Percentiles rank a stretch among this genome's conserved stretches.
Conservation (phyloP, 352 stramenopile genomes). For the Pythium aristosporum region DNA sequence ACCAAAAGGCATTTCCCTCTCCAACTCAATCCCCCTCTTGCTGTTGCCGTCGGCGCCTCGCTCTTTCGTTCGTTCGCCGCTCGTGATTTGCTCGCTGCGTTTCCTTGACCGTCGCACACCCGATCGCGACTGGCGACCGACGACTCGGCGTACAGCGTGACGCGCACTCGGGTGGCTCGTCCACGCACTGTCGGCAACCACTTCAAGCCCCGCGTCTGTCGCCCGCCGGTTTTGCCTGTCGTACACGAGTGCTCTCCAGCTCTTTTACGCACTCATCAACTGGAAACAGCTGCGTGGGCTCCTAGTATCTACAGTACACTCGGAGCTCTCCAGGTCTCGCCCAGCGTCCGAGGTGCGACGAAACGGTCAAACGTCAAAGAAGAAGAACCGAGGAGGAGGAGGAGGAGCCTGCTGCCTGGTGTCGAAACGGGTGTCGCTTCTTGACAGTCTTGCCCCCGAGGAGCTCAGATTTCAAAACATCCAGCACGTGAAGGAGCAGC, state of each 20-base stretch:
- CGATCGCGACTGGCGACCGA: too few relatives aligned
- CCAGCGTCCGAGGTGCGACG: background rate
- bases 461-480: constrained; percentile 11
- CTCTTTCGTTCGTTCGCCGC: too few relatives aligned
- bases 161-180: too few relatives aligned
- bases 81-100: too few relatives aligned
- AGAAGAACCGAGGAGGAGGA: background rate
- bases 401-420: background rate
- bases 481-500: constrained; percentile 15
- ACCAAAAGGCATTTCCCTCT: too few relatives aligned
- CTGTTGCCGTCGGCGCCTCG: too few relatives aligned
- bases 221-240: constrained; percentile 4
- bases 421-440: constrained; percentile 14
- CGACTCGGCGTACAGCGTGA: too few relatives aligned
- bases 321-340: background rate
- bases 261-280: constrained; percentile 19
- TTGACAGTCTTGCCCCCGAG: background rate
- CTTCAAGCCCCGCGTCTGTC: constrained; percentile 12
- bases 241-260: constrained; percentile 5
- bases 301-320: constrained; percentile 8
- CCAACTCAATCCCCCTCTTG: too few relatives aligned
- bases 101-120: too few relatives aligned
- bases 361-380: background rate
- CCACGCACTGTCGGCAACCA: background rate
- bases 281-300: constrained; percentile 27